Conservation (phyloP, 2,329 filamentous ascomycete genomes). For the Leptodontidium sp. region DNA sequence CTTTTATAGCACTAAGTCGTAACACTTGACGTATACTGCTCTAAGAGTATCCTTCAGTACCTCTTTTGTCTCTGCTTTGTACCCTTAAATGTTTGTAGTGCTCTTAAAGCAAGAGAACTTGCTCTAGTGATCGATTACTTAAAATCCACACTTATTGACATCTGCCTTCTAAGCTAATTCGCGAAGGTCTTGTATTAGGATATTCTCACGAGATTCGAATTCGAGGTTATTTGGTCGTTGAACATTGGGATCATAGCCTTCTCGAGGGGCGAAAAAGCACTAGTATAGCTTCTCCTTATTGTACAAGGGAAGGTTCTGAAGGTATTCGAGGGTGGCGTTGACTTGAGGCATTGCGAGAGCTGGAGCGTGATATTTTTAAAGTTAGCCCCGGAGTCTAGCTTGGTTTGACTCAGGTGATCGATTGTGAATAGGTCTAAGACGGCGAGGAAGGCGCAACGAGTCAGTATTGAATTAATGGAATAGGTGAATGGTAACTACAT, state of each 20-base stretch:
- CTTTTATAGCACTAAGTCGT: slow-evolving; percentile 30
- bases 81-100: slow-evolving; percentile 23
- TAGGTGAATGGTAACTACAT: too few relatives aligned
- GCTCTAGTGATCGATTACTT: slow-evolving; percentile 28
- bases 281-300: not conserved
- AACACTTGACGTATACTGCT: slow-evolving; percentile 33
- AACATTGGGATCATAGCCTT: slow-evolving; percentile 30
- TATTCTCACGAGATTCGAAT: slow-evolving; percentile 28
- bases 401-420: too few relatives aligned
- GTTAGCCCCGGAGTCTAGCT: too few relatives aligned
- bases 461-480: too few relatives aligned
- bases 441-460: too few relatives aligned
- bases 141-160: slow-evolving; percentile 30
- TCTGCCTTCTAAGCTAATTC: not conserved
- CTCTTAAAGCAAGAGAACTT: slow-evolving; percentile 20
- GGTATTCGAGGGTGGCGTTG: not conserved
- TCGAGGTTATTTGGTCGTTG: slow-evolving; percentile 34
- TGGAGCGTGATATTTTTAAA: too few relatives aligned
- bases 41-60: slow-evolving; percentile 25
- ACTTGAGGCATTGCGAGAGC: not conserved
- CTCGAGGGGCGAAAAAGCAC: not conserved
- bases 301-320: not conserved
- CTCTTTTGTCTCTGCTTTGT: slow-evolving; percentile 31
- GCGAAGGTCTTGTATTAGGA: slow-evolving; percentile 31
- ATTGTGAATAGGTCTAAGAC: too few relatives aligned